Base-by-base conservation (phyloP, 2,329 filamentous ascomycete genomes). In the Colletotrichum chlorophyti region DNA sequence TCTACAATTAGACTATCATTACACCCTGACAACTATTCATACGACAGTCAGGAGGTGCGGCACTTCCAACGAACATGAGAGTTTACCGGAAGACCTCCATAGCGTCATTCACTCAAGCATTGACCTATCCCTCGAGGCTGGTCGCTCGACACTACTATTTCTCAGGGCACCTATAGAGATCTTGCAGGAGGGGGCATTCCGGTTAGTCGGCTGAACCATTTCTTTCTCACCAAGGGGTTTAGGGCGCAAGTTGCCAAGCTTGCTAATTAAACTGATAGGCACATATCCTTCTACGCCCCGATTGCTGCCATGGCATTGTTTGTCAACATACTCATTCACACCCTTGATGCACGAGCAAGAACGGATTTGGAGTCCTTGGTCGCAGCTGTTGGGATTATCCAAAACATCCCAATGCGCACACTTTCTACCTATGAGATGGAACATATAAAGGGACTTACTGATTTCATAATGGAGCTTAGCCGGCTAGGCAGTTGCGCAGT, bases 41-140 rank as follows among this genome's bases (percentile, higher is more conserved):
- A 64, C 58, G 2, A 61, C 60, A 4, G 65, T 65, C 10, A 52
- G 65, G 19, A 58, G 53, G n/a, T 65, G 62, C 31, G 63, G 62
- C 19, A 48, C 53, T n/a, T n/a, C 6, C 32, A 58, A 34, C 45
- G 3, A 38, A 26, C 4, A 45, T 55, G 45, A 38, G 12, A 50
- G 47, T 8, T 43, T n/a, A n/a, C n/a, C n/a, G n/a, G n/a, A 63
- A 4, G 64, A 66, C 21, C 45, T 66, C 1, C 64, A 67, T 27
- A 60, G 58, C 32, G 65, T 62, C 2, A 47, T 67, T 6, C 64
- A 67, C 40, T 67, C 65, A 1, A 67, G 65, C 31, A 52, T 61
- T 14, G 64, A 65, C 19, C 47, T 67, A 5, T 64, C 63, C 3
- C 26, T 67, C 10, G 65, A 67, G 43, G 65, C 65, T 5, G 53